Base-by-base conservation (phyloP, 169 alveolate species). In the Plasmodium sp. region DNA sequence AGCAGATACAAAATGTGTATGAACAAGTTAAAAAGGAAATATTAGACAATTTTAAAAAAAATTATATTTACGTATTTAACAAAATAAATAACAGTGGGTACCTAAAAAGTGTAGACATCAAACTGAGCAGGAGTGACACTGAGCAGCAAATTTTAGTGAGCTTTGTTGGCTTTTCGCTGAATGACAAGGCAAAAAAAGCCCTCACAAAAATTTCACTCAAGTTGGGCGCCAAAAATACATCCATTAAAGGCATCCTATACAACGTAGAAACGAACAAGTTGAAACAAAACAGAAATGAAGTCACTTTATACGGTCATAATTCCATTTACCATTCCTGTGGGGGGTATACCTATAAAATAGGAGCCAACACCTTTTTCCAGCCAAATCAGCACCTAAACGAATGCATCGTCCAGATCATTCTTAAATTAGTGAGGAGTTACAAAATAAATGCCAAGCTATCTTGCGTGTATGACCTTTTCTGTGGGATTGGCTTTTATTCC, bases 401-500 rank as follows among this genome's bases (percentile, higher is more conserved):
- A 92, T 81, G 62, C 75, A 92, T 92, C 83, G 83, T 92, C 71
- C 77, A 73, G 31, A 58, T 92, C 27, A 83, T 92, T 92, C 75
- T 83, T 51, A 92, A 92, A 92, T 72, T 92, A 82, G 77, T 92
- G 33, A 41, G 82, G 58, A 58, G 22, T 79, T 92, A 92, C 83
- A 92, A 81, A 67, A 82, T 92, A 36, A 81, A 82, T 82, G 75
- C 92, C 18, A 41, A 56, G 16, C 31, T 22, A 16, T 51, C 92
- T 14, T 92, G 67, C 39, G 27, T 92, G 10, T 92, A 39, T 82
- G 95, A 92, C 77, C 67, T 92, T 31, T 92, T 92, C 48, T 92
- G 95, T 81, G 95, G 95, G 6, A 92, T 92, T 14, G 95, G 95
- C 22, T 92, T 92, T 82, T 92, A 92, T 83, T 92, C 95, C 12